A percentile compares a stretch with the other conserved stretches of the same genome.
phyloP scores from a whole-genome alignment of 164 flowering plant genomes.

The Berberis thunbergii region DNA sequence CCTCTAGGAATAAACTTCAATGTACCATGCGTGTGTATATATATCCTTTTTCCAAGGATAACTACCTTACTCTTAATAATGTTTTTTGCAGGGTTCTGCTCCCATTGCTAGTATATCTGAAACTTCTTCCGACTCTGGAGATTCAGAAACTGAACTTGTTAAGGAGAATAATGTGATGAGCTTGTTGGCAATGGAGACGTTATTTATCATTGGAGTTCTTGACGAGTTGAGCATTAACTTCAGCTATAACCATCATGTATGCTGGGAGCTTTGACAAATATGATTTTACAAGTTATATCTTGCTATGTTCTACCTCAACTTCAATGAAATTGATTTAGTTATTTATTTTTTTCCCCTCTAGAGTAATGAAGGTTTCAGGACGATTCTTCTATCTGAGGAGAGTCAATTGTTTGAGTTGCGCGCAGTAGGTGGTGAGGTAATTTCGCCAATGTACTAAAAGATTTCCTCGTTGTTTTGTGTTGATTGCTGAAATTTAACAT shows the following conservation, averaged over 20 bases:
- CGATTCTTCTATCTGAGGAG: conserved; percentile 68
- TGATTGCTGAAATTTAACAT: neutral
- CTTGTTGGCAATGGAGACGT: conserved; percentile 33
- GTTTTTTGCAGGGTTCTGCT: conserved; percentile 52
- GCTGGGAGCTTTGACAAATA: neutral
- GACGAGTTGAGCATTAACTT: conserved; percentile 85
- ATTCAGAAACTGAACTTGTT: conserved; percentile 27
- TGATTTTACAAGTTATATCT: too few species aligned
- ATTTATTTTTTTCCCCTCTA: conserved; percentile 13
- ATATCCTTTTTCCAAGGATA: too few species aligned
- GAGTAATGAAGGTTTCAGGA: conserved; percentile 39
- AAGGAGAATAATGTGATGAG: conserved; percentile 22
- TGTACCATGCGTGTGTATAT: too few species aligned
- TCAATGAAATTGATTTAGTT: neutral
- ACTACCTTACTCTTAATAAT: neutral
- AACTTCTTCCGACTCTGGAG: conserved; percentile 60
- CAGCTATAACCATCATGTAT: conserved; percentile 46
- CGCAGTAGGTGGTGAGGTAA: conserved; percentile 92
- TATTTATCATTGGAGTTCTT: conserved; percentile 73
- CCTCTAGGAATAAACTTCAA: neutral
- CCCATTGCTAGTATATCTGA: conserved; percentile 60
- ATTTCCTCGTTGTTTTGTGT: too few species aligned
- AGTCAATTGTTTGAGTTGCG: conserved; percentile 75
- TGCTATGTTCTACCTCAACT: neutral
- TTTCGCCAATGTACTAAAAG: neutral